Conservation (phyloP, 1,284 basidiomycete genomes). For the Apiotrichum laibachii region DNA sequence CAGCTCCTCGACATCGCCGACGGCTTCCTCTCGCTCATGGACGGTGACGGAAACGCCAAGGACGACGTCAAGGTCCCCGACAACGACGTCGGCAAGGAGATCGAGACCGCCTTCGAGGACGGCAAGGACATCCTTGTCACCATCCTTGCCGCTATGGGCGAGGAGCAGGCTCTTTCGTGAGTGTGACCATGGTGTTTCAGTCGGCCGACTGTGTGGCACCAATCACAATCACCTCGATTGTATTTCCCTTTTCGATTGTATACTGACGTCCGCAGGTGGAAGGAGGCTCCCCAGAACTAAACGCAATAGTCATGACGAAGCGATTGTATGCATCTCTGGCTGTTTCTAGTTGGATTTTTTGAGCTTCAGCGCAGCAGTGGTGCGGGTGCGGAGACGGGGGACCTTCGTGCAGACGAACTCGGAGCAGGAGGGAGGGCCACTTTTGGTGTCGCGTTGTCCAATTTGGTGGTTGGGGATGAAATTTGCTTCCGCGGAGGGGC, state of each 20-base stretch:
- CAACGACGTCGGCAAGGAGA: slow-evolving; percentile 73
- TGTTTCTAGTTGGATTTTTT: slow-evolving; percentile 2
- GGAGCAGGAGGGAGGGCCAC: no score
- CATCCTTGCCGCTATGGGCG: slow-evolving; percentile 83
- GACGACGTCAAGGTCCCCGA: slow-evolving; percentile 96
- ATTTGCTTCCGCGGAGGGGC: not conserved
- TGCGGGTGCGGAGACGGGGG: no score
- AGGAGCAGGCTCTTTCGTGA: slow-evolving; percentile 72
- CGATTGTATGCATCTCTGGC: slow-evolving; percentile 11
- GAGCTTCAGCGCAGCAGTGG: no score
- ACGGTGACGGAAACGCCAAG: slow-evolving; percentile 75
- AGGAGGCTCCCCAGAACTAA: slow-evolving; percentile 64
- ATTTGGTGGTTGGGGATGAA: not conserved
- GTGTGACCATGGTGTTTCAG: not conserved
- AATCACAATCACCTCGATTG: not conserved
- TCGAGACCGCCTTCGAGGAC: slow-evolving; percentile 71
- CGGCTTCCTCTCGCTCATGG: slow-evolving; percentile 92
- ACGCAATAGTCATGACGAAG: not conserved
- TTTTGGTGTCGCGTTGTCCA: no score
- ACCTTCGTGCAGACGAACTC: no score
- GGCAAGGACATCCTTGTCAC: slow-evolving; percentile 81
- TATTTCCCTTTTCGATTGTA: not conserved
- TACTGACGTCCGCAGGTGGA: slow-evolving; percentile 43
- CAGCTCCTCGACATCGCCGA: slow-evolving; percentile 87
- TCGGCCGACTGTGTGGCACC: not conserved